phyloP scores from a whole-genome alignment of 192 early-diverging fungal genomes.

The Podila horticola region DNA sequence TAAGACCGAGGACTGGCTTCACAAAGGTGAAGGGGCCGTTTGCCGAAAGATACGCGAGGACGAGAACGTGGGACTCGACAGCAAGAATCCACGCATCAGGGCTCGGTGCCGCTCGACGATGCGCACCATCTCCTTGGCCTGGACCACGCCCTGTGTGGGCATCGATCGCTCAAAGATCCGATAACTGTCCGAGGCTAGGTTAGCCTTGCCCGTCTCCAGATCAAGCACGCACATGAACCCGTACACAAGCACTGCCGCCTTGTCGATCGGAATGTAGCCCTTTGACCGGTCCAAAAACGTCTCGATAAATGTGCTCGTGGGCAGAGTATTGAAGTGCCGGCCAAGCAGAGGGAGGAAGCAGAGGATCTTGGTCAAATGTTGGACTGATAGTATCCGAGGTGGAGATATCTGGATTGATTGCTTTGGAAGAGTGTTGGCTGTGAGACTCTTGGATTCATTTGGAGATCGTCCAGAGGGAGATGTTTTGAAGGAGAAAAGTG shows the following conservation, averaged over 20 bases:
- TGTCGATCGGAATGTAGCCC: conserved; percentile 39
- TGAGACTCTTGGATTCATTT: conserved; percentile 8
- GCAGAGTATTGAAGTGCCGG: conserved; percentile 33
- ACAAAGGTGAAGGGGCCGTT: neutral
- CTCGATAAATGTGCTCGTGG: conserved; percentile 42
- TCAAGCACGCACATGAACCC: conserved; percentile 49
- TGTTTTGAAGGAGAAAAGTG: neutral
- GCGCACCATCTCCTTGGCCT: conserved; percentile 37
- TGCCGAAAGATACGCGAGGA: conserved; percentile 14
- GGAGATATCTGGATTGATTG: conserved; percentile 2
- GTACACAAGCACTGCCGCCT: conserved; percentile 49
- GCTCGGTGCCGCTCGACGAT: conserved; percentile 25
- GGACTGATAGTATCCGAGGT: conserved; percentile 4
- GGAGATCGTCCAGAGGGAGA: neutral
- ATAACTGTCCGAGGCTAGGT: conserved; percentile 34
- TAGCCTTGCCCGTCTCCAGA: conserved; percentile 44
- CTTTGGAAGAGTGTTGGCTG: conserved; percentile 1
- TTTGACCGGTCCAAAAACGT: conserved; percentile 39
- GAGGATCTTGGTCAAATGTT: conserved; percentile 24
- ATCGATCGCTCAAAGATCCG: conserved; percentile 46
- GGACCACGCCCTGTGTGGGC: conserved; percentile 35
- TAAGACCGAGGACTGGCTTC: too few species aligned
- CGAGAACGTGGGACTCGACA: conserved; percentile 20
- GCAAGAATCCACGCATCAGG: conserved; percentile 20
- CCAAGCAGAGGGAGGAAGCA: conserved; percentile 46